Base-by-base conservation (phyloP, 805 yeast species). In the Cyberlindnera mississippiensis region DNA sequence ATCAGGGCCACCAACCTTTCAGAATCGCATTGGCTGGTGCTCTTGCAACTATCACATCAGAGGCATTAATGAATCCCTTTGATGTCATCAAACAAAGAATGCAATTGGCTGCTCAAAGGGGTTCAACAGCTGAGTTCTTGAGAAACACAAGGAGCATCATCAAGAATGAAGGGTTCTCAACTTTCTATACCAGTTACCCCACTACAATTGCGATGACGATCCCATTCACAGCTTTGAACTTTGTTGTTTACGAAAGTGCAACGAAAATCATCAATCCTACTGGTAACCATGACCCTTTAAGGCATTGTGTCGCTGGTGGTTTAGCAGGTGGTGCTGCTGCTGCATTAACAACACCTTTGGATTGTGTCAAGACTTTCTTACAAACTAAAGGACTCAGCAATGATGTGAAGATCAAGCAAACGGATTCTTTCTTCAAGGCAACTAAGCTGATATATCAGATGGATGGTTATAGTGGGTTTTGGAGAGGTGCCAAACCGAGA, bases 31-130 rank as follows among this genome's bases (percentile, higher is more conserved):
- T 81, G 14, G 91, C 96, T 13, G 99, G 98, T 48, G 84, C 90
- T n/a, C 81, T 87, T 8, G 98, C 96, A 14, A 91, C 97, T 4
- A 77, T 79, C 12, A 82, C 95, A 1, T 80, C 90, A 4, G 98
- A 91, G 61, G 96, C 96, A 1, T 70, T 93, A 54, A 91, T 91
- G 98, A 91, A 93, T 47, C 99, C 99, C 16, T 91, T 91, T 57
- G 99, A 91, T 61, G 95, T 91, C 29, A 72, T 93, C 45, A 91
- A 91, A 62, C 99, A 91, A 68, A 75, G 98, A 63, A 89, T 91
- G 96, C 99, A 91, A 64, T 53, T 75, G 38, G 40, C 49, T 31
- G 46, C 51, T 14, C 45, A 44, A 5, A 22, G 33, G 18, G 38
- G 39, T 4, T 18, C 34, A 7, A 19, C 33, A n/a, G 29, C 50